Base-by-base conservation (phyloP, 2,329 filamentous ascomycete species). In the Verticillium nonalfalfae region DNA sequence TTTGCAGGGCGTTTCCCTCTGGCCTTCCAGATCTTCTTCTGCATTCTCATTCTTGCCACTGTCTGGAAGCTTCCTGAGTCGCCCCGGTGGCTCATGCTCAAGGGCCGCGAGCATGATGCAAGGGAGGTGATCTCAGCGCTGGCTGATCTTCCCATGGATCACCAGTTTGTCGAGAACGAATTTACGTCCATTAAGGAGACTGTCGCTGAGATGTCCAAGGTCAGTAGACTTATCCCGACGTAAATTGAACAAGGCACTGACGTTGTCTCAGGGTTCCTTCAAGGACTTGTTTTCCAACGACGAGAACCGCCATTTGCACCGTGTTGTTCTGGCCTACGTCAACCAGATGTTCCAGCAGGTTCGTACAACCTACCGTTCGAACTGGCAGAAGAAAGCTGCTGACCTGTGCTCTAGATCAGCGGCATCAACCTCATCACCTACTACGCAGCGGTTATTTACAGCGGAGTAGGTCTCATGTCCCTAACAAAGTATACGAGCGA, bases 151-250 rank as follows among this genome's bases (percentile, higher is more conserved):
- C 68, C 78, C 4, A 63, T 77, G 7, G 78, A 87, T 26, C 77
- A 84, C 62, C 78, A 77, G 18, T 76, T 83, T 59, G 82, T 87
- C n/a, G 74, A 81, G 45, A 74, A 81, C 38, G 84, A 90, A 69
- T 76, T 78, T 59, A 59, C 68, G 3, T 75, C 76, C 45, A 81
- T 81, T 65, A 84, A 85, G 67, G 83, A 87, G 59, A 85, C 89
- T 1, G 87, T 90, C n/a, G 74, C 85, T n/a, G 89, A 93, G 69
- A 67, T 79, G 69, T 75, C 78, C 61, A 79, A 82, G 45, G 45
- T 45, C 39, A 45, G 39, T 45, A 7, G 6, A 45, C 10, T 21
- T 9, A 15, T 21, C 15, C 15, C 14, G 7, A 9, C 10, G 10
- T 31, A 3, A 2, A 40, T 31, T 31, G 26, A 31, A 40, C 39